Evolutionary conservation across 108 stramenopile genomes (phyloP).

Genomic region (Fragilariopsis cylindrus): DNA sequence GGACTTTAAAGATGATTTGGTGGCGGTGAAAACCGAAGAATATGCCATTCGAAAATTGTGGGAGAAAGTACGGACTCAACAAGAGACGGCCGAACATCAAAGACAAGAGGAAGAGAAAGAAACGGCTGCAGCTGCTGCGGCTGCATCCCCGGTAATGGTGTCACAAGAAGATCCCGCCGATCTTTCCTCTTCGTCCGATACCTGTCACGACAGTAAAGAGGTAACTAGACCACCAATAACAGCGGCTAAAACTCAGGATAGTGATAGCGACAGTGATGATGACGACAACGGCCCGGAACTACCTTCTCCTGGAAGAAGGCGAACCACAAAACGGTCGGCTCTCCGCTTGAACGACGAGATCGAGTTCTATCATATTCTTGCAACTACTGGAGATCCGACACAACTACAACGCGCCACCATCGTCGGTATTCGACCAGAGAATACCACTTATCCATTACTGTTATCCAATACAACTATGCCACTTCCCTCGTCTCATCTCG

Average conservation of each 20-base stretch:
- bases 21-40: constrained; percentile 17
- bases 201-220: neutral
- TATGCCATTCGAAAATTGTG: constrained; percentile 13
- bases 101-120: constrained; percentile 1
- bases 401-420: neutral
- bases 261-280: neutral
- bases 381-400: neutral
- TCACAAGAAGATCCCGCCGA: neutral
- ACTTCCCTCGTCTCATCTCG: neutral
- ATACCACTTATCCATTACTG: neutral
- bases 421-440: constrained; percentile 4
- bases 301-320: neutral
- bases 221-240: neutral
- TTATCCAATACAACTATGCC: neutral
- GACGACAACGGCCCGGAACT: neutral
- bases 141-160: neutral
- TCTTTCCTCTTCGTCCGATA: neutral
- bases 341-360: constrained; percentile 12
- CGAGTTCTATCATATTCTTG: constrained; percentile 1
- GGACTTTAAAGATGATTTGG: constrained; percentile 1
- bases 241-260: neutral
- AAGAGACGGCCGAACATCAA: neutral
- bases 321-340: neutral
- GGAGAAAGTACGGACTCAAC: neutral
- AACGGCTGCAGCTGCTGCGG: neutral